Percentiles rank a stretch among this genome's conserved stretches.
These are phyloP conservation scores for Trichoderma aggressivum DNA, from an alignment of 2,329 filamentous ascomycete species.

Conservation along the genomic window DNA sequence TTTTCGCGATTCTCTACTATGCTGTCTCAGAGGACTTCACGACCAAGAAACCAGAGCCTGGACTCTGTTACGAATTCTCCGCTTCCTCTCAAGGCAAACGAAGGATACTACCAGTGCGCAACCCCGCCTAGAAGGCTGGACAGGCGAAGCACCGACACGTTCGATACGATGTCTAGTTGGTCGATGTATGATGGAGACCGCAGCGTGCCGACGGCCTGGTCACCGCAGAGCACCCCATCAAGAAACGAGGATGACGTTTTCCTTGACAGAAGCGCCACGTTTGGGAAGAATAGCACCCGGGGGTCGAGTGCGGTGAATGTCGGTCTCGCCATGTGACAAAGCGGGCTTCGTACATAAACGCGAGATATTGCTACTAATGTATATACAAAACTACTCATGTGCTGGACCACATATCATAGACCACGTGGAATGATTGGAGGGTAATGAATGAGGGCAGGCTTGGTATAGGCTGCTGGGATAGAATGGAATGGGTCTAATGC, in stretches of 20 bases:
- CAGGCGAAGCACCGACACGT: conserved; percentile 43
- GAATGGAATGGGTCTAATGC: background rate
- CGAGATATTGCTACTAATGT: conserved; percentile 17
- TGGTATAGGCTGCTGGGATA: conserved; percentile 9
- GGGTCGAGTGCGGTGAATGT: conserved; percentile 25
- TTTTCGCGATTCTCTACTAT: conserved; percentile 61
- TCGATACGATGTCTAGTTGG: conserved; percentile 50
- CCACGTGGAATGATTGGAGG: conserved; percentile 2
- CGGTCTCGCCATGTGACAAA: conserved; percentile 30
- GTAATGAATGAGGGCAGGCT: conserved; percentile 7
- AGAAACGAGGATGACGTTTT: conserved; percentile 41
- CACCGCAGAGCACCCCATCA: conserved; percentile 44
- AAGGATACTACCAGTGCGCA: conserved; percentile 60
- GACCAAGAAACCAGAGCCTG: conserved; percentile 40
- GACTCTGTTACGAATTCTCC: conserved; percentile 56
- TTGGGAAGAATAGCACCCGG: conserved; percentile 28
- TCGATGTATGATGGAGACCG: conserved; percentile 44
- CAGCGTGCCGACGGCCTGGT: conserved; percentile 48
- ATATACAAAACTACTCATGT: conserved; percentile 17
- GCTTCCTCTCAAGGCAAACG: conserved; percentile 46
- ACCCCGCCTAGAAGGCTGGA: conserved; percentile 32
- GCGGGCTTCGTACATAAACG: conserved; percentile 11
- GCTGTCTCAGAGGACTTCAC: conserved; percentile 47
- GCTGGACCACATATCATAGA: conserved; percentile 19
- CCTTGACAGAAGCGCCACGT: conserved; percentile 34